These are phyloP conservation scores for Candida nitratophila DNA, from an alignment of 805 yeast genomes.

Conservation along the genomic window DNA sequence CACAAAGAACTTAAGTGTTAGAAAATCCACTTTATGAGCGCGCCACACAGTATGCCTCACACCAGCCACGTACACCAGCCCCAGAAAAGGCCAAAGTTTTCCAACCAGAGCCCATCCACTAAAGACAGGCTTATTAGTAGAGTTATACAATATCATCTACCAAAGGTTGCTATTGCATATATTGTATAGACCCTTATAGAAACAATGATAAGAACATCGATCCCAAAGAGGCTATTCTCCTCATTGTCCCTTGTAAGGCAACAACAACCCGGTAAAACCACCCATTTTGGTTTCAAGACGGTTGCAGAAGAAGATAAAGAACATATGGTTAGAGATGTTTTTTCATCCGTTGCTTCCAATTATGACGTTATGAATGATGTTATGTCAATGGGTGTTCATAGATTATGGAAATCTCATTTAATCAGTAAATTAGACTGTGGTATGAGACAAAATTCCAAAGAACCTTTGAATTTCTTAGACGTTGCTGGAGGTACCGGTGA, in stretches of 20 bases:
- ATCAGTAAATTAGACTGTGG: slow-evolving; percentile 89
- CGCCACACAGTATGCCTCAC: neutral
- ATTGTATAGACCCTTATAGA: no score
- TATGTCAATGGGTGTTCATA: slow-evolving; percentile 92
- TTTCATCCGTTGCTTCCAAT: slow-evolving; percentile 88
- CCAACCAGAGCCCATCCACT: no score
- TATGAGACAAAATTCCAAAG: slow-evolving; percentile 67
- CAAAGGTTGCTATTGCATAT: no score
- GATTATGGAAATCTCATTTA: slow-evolving; percentile 92
- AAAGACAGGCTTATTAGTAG: no score
- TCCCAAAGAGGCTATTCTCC: neutral
- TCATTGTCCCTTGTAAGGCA: neutral
- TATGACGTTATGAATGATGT: slow-evolving; percentile 98
- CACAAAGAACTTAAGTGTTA: neutral
- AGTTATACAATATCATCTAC: no score
- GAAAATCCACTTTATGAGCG: neutral
- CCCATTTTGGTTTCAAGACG: slow-evolving; percentile 89
- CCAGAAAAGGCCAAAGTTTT: no score
- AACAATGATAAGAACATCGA: neutral
- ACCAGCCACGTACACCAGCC: no score
- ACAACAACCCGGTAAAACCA: slow-evolving; percentile 34
- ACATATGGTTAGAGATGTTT: slow-evolving; percentile 75
- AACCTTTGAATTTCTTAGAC: slow-evolving; percentile 82
- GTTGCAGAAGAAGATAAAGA: slow-evolving; percentile 79
- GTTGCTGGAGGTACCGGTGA: slow-evolving; percentile 99